Base-by-base conservation (phyloP, 352 stramenopile species). In the Pythium sukuiense region DNA sequence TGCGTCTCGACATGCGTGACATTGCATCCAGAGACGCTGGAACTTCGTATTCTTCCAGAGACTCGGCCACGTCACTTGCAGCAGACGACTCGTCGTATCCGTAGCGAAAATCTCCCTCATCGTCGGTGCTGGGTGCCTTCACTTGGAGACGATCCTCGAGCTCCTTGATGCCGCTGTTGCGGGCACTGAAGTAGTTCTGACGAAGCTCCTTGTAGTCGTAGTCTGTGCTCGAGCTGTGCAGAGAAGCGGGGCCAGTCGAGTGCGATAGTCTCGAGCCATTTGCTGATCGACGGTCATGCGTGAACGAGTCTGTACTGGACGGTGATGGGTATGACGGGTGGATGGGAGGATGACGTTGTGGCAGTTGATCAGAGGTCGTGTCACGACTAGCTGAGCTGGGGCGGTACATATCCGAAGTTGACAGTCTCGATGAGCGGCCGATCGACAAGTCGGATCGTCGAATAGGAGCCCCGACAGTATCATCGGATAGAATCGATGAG, bases 401-500 rank as follows among this genome's bases (percentile, higher is more conserved):
- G 16, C 61, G 60, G 39, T 63, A 32, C 14, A 33, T 27, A 13
- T 69, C 67, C 0, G 39, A 43, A 6, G 55, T 48, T 24, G 66
- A 73, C 24, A 50, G 13, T 11, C 61, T 35, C 18, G 67, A 73
- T 1, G 66, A 58, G 2, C 46, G 61, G 20, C 67, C 61, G 3
- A 76, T 14, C 24, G 72, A 79, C 27, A 70, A 32, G 65, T 79
- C 46, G 11, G 70, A 74, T n/a, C 69, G 49, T 16, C 70, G 72
- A 67, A 70, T 79, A 55, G 54, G 70, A 41, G 69, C 69, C 13
- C 69, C 69, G 6, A 76, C 70, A 14, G 56, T 70, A 5, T 76
- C 70, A 18, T 76, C 69, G 14, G 69, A 71, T 3, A 69, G 26
- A 8, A 63, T 59, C 16, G 67, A 69, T 1, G 18, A 48, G 29